A percentile compares a stretch with the other conserved stretches of the same genome.
phyloP scores from a whole-genome alignment of 768 basidiomycete species.

The Suillus lakei region DNA sequence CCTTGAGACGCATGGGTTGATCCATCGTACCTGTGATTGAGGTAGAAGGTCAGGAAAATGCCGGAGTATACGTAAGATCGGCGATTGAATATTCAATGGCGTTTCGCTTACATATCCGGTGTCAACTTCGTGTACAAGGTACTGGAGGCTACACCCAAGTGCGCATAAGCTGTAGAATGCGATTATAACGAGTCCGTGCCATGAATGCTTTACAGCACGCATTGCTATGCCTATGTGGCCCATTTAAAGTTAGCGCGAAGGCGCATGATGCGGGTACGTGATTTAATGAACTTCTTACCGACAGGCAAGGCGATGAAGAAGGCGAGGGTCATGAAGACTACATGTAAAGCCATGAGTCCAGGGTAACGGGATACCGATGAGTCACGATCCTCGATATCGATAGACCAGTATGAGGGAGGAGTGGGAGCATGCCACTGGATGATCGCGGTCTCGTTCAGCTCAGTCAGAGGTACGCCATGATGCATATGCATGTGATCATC shows the following conservation, averaged over 20 bases:
- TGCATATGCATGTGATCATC: conserved; percentile 52
- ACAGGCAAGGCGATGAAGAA: conserved; percentile 85
- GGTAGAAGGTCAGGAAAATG: conserved; percentile 17
- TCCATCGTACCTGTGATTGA: conserved; percentile 64
- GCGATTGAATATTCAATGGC: conserved; percentile 6
- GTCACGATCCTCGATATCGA: conserved; percentile 68
- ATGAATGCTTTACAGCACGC: conserved; percentile 74
- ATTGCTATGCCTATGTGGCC: conserved; percentile 71
- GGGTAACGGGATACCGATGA: conserved; percentile 54
- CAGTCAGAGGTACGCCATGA: conserved; percentile 52
- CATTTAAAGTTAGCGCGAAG: not conserved
- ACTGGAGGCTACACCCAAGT: conserved; percentile 71
- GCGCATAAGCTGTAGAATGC: conserved; percentile 64
- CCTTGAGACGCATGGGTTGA: conserved; percentile 68
- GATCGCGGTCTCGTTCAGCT: conserved; percentile 81
- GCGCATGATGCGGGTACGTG: conserved; percentile 4
- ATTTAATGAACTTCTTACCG: conserved; percentile 50
- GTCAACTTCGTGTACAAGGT: conserved; percentile 78
- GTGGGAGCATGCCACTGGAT: conserved; percentile 66
- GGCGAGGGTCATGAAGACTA: conserved; percentile 72
- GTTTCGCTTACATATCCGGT: conserved; percentile 72
- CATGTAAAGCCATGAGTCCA: conserved; percentile 76
- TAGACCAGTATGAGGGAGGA: conserved; percentile 82
- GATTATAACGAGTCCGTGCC: conserved; percentile 59
- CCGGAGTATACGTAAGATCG: not conserved